Conservation (phyloP, 768 basidiomycete genomes). For the Lactarius psammicola region DNA sequence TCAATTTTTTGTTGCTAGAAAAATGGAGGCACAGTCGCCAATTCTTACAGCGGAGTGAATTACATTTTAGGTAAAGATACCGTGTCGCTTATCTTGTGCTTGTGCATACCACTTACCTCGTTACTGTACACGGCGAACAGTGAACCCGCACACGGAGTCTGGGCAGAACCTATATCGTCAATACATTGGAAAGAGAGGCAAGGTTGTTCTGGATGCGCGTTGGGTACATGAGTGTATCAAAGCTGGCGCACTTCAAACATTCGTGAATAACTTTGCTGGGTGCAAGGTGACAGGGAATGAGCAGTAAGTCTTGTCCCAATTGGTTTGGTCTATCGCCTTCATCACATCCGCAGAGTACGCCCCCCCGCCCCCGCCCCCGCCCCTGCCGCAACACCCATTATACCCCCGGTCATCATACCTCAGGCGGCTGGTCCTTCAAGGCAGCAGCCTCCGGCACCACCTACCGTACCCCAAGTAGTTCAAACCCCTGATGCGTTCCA, state of each 20-base stretch:
- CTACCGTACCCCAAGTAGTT: constrained; percentile 27
- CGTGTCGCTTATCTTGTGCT: background rate
- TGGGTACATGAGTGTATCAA: constrained; percentile 82
- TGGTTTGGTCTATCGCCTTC: constrained; percentile 23
- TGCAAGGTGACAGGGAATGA: constrained; percentile 79
- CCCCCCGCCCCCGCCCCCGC: constrained; percentile 15
- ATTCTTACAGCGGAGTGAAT: constrained; percentile 72
- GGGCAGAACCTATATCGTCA: constrained; percentile 81
- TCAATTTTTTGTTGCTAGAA: constrained; percentile 45
- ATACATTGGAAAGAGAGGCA: constrained; percentile 76
- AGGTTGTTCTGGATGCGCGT: constrained; percentile 67
- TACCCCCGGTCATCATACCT: constrained; percentile 17
- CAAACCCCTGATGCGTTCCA: constrained; percentile 25
- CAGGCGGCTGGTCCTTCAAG: constrained; percentile 25
- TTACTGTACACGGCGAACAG: constrained; percentile 39
- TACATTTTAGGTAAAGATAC: constrained; percentile 63
- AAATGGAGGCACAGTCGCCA: constrained; percentile 71
- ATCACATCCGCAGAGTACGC: constrained; percentile 7
- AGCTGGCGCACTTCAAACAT: constrained; percentile 66
- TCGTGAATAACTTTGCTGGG: constrained; percentile 72
- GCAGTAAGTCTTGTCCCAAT: constrained; percentile 45
- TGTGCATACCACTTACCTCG: background rate
- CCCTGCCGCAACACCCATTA: constrained; percentile 22
- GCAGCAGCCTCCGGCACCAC: constrained; percentile 26
- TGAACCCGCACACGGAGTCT: constrained; percentile 74